Percentiles rank a stretch among this genome's conserved stretches.
Evolutionary conservation across 78 protist species (phyloP).

Genomic region (Dictyostelium brefeldianum): DNA sequence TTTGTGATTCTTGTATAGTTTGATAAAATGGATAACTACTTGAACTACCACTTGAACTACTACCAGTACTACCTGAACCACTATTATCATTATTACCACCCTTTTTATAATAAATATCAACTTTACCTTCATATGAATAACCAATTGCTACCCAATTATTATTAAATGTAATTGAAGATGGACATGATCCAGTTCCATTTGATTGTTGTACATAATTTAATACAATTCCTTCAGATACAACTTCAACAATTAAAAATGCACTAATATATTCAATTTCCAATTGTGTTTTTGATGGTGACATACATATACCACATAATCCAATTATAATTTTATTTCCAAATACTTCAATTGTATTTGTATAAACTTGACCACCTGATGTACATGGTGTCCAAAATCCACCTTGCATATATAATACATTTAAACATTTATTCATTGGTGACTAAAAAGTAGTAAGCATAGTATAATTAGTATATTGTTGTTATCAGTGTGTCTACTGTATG

Average conservation of each 20-base stretch:
- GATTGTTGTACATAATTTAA: not conserved
- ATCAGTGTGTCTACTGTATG: not conserved
- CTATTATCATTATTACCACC: not conserved
- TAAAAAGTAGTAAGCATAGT: not conserved
- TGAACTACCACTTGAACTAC: too few species aligned
- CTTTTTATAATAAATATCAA: not conserved
- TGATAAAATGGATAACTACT: not conserved
- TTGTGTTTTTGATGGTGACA: not conserved
- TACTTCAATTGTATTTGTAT: not conserved
- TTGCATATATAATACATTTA: not conserved
- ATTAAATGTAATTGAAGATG: constrained; percentile 47
- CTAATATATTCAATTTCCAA: constrained; percentile 22
- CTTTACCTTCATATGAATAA: not conserved
- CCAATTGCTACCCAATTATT: constrained; percentile 38
- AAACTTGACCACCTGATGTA: constrained; percentile 15
- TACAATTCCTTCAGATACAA: not conserved
- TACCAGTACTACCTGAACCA: too few species aligned
- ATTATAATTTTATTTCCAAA: not conserved
- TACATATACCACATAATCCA: constrained; percentile 43
- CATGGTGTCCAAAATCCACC: not conserved
- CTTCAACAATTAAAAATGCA: constrained; percentile 19
- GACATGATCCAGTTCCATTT: constrained; percentile 2
- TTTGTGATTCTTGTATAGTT: not conserved
- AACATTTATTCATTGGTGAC: not conserved
- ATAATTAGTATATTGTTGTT: not conserved